A percentile compares a stretch with the other conserved stretches of the same genome.
Conservation (phyloP, 1,139 yeast species). For the Protomyces macrosporus region DNA sequence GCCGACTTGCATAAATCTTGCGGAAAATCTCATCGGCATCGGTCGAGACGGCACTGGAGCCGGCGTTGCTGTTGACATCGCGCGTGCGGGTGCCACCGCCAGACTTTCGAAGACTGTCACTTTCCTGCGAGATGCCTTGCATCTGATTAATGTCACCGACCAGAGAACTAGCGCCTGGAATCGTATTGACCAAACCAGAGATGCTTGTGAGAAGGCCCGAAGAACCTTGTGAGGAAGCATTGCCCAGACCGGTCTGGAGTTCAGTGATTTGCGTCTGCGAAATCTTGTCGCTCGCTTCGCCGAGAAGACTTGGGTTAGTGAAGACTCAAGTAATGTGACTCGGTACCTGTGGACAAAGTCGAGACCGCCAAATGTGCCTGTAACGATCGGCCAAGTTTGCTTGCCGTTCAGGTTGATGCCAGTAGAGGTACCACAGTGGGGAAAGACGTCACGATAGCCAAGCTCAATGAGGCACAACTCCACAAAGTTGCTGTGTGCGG, state of each 20-base stretch:
- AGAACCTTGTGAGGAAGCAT: conserved; percentile 26
- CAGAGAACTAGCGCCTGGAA: conserved; percentile 7
- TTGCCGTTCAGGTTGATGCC: conserved; percentile 33
- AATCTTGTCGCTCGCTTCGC: conserved; percentile 35
- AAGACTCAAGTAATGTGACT: neutral
- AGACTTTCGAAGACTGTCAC: conserved; percentile 19
- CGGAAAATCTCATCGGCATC: conserved; percentile 30
- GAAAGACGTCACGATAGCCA: conserved; percentile 34
- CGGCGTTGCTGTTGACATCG: neutral
- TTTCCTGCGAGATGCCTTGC: conserved; percentile 25
- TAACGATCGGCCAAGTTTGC: conserved; percentile 34
- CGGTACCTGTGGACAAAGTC: conserved; percentile 33
- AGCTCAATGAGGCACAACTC: conserved; percentile 34
- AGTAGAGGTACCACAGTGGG: conserved; percentile 35
- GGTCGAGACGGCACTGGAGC: conserved; percentile 21
- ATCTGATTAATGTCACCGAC: conserved; percentile 23
- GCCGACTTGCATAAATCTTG: conserved; percentile 33
- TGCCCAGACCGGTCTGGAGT: conserved; percentile 26
- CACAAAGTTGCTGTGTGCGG: conserved; percentile 35
- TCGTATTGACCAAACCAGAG: conserved; percentile 6
- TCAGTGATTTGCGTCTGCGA: conserved; percentile 33
- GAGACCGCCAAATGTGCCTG: conserved; percentile 36
- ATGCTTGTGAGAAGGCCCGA: conserved; percentile 1
- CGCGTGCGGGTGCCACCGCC: neutral
- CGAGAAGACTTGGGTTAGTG: conserved; percentile 28